These are phyloP conservation scores for Botryobasidium botryosum DNA, from an alignment of 768 basidiomycete genomes.

Conservation along the genomic window DNA sequence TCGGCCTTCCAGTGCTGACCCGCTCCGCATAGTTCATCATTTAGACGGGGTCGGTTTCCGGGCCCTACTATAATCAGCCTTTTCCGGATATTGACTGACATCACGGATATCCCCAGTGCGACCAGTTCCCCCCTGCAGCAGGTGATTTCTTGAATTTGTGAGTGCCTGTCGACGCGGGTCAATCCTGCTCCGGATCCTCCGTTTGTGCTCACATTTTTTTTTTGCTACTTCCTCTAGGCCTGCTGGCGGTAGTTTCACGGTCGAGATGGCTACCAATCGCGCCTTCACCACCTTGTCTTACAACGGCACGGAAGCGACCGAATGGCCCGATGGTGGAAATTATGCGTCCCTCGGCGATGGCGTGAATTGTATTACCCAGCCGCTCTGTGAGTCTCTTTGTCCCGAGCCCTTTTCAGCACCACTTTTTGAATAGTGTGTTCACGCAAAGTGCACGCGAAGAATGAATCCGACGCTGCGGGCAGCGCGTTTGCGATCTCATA, in stretches of 20 bases:
- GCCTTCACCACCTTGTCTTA: conserved; percentile 7
- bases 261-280: conserved; percentile 6
- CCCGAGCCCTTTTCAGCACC: background rate
- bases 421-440: background rate
- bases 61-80: background rate
- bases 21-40: background rate
- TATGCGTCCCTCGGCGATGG: background rate
- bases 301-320: background rate
- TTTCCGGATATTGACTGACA: background rate
- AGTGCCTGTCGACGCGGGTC: background rate
- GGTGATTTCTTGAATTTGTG: background rate
- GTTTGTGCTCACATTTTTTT: background rate
- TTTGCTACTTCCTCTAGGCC: conserved; percentile 1
- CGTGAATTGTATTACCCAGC: background rate
- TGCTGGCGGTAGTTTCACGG: conserved; percentile 5
- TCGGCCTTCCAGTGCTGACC: background rate
- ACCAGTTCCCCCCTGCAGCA: background rate
- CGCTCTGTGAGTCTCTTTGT: background rate
- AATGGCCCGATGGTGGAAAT: conserved; percentile 3
- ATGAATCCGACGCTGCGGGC: conserved; percentile 1
- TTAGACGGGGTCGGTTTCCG: background rate
- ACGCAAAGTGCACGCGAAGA: background rate
- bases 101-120: background rate
- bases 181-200: background rate
- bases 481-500: conserved; percentile 8